A percentile compares a stretch with the other conserved stretches of the same genome.
phyloP scores from a whole-genome alignment of 345 rosid genomes.

The Salix koriyanagi region DNA sequence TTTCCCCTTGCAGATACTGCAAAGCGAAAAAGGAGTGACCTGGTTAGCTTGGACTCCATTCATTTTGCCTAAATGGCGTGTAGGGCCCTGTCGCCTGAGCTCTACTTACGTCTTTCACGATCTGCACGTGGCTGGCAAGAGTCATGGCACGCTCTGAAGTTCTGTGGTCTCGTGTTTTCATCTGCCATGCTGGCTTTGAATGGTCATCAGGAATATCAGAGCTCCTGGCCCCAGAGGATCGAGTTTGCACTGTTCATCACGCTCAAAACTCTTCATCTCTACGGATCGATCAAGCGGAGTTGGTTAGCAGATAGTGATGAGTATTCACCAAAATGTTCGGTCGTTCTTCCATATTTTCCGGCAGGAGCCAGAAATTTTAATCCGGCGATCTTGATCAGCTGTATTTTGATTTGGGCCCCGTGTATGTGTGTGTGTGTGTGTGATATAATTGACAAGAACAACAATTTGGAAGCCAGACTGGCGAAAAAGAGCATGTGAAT shows the following conservation, averaged over 20 bases:
- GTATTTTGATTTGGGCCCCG: not conserved
- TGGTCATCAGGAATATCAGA: not conserved
- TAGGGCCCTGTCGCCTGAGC: not conserved
- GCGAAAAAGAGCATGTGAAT: not conserved
- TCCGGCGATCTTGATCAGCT: not conserved
- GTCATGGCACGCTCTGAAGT: not conserved
- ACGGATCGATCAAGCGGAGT: not conserved
- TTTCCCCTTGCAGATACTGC: not conserved
- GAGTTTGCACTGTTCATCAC: not conserved
- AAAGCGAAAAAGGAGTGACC: not conserved
- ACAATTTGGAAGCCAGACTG: not conserved
- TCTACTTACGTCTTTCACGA: not conserved
- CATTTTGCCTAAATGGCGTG: not conserved
- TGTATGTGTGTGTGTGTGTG: too few relatives aligned
- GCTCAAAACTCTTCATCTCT: not conserved
- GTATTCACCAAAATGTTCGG: not conserved
- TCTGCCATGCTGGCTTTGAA: not conserved
- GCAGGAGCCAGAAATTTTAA: not conserved
- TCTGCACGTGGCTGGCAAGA: not conserved
- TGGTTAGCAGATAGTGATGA: not conserved
- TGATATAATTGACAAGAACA: too few relatives aligned
- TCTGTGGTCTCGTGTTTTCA: not conserved
- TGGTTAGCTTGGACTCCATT: not conserved
- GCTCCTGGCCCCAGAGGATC: not conserved
- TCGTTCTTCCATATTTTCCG: not conserved